Base-by-base conservation (phyloP, 257 asterid species). In the Solanum bukasovii region DNA sequence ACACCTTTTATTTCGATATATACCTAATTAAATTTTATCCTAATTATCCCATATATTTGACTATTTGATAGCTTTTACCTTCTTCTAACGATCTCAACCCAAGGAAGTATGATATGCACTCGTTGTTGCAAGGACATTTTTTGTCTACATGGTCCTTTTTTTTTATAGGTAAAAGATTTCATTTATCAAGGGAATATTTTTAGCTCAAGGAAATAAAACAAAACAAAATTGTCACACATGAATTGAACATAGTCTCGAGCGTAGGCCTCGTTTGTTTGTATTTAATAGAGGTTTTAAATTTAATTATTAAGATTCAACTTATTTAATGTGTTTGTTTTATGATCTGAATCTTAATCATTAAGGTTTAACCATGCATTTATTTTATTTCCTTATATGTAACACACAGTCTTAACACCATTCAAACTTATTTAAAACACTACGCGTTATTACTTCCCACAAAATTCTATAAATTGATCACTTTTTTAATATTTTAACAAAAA, bases 311-410 rank as follows among this genome's bases (percentile, higher is more conserved):
- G 25, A 56, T 56, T 18, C 8, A 56, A 56, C 11, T 56, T 56
- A 5, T 16, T 52, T 5, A 5, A 3, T 52, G 23, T 0, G 3
- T 5, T 16, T 14, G 23, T 52, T 49, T 49, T 52, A 56, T 6
- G 65, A 56, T 56, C 9, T 56, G 67, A 7, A 18, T 56, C 67
- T 56, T 56, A 56, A 20, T 56, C 1, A 20, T 56, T 20, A 56
- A 56, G 67, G 1, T 20, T 20, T 0, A 56, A 2, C 1, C 4
- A 7, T 20, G 2, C 25, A 56, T 56, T 7, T 21, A 0, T 56
- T 56, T 56, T 56, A 56, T 56, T 20, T 56, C 25, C 9, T 56
- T 6, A 56, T 20, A 6, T 52, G 63, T 52, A 16, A 52, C 9
- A 52, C 23, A 52, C n/a, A 18, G 9, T 18, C n/a, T 56, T 56